A percentile compares a stretch with the other conserved stretches of the same genome.
Conservation (phyloP, 306 rosid species). For the Nissolia schottii region DNA sequence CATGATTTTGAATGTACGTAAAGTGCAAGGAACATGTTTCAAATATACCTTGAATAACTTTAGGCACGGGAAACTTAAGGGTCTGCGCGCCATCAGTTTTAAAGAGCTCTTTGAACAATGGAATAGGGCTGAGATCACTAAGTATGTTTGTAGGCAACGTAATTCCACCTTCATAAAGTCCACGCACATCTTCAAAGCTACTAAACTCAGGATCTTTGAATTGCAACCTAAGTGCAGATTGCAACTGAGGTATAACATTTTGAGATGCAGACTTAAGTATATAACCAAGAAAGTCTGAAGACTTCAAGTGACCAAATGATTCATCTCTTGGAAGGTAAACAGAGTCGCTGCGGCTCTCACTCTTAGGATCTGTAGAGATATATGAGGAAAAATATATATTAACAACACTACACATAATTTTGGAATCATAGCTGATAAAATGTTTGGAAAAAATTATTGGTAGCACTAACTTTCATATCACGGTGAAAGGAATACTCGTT, state of each 20-base stretch:
- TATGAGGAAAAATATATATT: not conserved
- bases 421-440: not conserved
- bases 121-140: conserved; percentile 42
- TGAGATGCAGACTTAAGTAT: conserved; percentile 59
- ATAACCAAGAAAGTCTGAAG: conserved; percentile 57
- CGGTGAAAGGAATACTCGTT: too few species aligned
- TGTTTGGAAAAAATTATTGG: too few species aligned
- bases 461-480: too few species aligned
- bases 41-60: conserved; percentile 56
- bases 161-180: conserved; percentile 62
- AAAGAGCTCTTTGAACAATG: conserved; percentile 55
- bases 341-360: conserved; percentile 43
- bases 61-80: conserved; percentile 58
- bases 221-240: conserved; percentile 25
- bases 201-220: conserved; percentile 38
- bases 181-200: conserved; percentile 52
- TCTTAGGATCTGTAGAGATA: conserved; percentile 39
- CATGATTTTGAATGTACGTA: not conserved
- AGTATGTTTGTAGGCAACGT: conserved; percentile 45
- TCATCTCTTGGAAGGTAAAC: conserved; percentile 82
- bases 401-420: not conserved
- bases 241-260: conserved; percentile 40
- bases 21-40: not conserved
- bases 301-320: conserved; percentile 63
- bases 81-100: conserved; percentile 55